Base-by-base conservation (phyloP, 495 filamentous ascomycete species). In the Xylaria nigripes region DNA sequence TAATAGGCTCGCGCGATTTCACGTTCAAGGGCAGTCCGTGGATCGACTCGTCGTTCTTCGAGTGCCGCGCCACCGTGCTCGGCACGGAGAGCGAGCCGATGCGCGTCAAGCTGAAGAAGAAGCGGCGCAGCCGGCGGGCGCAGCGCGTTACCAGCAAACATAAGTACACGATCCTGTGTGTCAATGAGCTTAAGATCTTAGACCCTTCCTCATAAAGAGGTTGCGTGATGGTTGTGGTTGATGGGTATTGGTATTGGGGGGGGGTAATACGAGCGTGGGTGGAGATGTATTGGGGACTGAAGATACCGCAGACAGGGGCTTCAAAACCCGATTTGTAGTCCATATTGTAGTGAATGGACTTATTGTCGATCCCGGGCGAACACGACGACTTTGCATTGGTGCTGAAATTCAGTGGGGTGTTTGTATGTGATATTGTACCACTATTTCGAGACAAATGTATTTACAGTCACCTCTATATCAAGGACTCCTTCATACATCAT, bases 31-130 rank as follows among this genome's bases (percentile, higher is more conserved):
- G 87, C 21, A 65, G 68, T 13, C 87, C 86, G 19, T 87, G 83
- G 67, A 68, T 96, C 46, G 88, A 97, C 68, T 83, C 90, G 72
- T 67, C 79, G 23, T 67, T 92, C 56, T 98, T 89, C 60, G 84
- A 86, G 67, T 95, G 89, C 70, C 79, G 91, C 45, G 88, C 90
- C 2, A 78, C 82, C 36, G 89, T 97, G n/a, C 76, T 90, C 51
- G 90, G 88, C 9, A 81, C 86, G 25, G 95, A 97, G 70, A 72
- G 78, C 29, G 93, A 97, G 78, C 94, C 94, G 42, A 68, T 96
- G 78, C 74, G 89, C 53, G 67, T 88, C 51, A 86, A 87, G 74
- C 80, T 90, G 77, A 97, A 97, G 86, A 97, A 86, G 63, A 96
- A 96, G 82, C 70, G 84, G 71, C 83, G 93, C 74, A 80, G 85